A percentile compares a stretch with the other conserved stretches of the same genome.
These are phyloP conservation scores for Brettanomyces naardenensis DNA, from an alignment of 805 yeast genomes.

Conservation along the genomic window DNA sequence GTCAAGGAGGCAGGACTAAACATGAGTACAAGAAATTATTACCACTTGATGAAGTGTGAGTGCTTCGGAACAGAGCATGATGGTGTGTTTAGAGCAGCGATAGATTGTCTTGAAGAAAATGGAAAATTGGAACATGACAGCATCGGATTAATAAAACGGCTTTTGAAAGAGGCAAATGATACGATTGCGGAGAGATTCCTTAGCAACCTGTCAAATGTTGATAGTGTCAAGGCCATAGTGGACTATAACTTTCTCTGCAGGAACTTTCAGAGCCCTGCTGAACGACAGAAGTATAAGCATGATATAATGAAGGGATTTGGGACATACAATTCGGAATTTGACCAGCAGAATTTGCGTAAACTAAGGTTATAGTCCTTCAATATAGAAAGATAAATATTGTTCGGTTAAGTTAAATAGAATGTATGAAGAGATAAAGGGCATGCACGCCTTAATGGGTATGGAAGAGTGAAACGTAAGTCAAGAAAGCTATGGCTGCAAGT, in stretches of 20 bases:
- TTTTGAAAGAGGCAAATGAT: constrained; percentile 11
- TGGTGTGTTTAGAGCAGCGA: constrained; percentile 14
- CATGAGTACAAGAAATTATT: constrained; percentile 11
- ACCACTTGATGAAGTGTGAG: constrained; percentile 14
- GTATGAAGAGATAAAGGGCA: not conserved
- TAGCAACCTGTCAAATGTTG: not conserved
- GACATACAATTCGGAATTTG: constrained; percentile 9
- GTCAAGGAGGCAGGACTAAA: constrained; percentile 6
- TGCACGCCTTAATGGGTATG: not conserved
- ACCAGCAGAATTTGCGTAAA: constrained; percentile 3
- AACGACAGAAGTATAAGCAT: constrained; percentile 9
- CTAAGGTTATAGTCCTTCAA: too few relatives aligned
- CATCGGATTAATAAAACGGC: constrained; percentile 3
- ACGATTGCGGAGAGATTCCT: constrained; percentile 7
- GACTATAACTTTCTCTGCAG: constrained; percentile 9
- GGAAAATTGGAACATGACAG: constrained; percentile 4
- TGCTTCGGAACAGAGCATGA: constrained; percentile 20
- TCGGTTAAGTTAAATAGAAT: too few relatives aligned
- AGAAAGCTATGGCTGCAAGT: constrained; percentile 11
- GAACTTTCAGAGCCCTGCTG: constrained; percentile 8
- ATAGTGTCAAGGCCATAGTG: constrained; percentile 5
- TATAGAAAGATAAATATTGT: too few relatives aligned
- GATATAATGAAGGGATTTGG: constrained; percentile 7
- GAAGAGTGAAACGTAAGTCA: constrained; percentile 4
- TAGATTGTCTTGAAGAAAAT: constrained; percentile 6